These are phyloP conservation scores for Cenchrus americanus DNA, from an alignment of 176 grass and related monocot genomes.

Conservation along the genomic window DNA sequence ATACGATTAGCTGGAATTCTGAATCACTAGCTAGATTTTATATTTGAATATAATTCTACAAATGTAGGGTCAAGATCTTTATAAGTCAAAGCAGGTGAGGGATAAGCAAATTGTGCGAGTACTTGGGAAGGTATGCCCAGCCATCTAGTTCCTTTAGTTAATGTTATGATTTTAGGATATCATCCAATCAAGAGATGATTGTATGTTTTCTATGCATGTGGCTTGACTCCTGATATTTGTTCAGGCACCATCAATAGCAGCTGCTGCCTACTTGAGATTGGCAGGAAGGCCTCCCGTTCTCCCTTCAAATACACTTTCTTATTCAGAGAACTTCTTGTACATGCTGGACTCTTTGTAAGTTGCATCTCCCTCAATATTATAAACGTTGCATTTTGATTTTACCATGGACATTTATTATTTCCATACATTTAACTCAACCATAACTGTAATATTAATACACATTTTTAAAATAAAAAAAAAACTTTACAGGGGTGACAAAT, in stretches of 20 bases:
- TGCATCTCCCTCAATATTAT: neutral
- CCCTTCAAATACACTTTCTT: conserved; percentile 88
- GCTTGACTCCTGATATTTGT: conserved; percentile 1
- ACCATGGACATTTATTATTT: conserved; percentile 7
- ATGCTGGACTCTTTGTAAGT: conserved; percentile 98
- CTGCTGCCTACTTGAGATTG: conserved; percentile 92
- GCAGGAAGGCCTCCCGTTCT: conserved; percentile 85
- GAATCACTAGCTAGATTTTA: neutral
- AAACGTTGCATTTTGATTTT: conserved; percentile 1
- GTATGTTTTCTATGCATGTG: conserved; percentile 13
- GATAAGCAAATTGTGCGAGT: conserved; percentile 95
- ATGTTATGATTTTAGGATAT: neutral
- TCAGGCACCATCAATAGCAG: conserved; percentile 87
- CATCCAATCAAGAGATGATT: neutral
- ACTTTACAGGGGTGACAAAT: conserved; percentile 70
- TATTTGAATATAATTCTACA: conserved; percentile 27
- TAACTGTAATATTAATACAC: conserved; percentile 6
- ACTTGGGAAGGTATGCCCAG: conserved; percentile 82
- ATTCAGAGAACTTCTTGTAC: conserved; percentile 95
- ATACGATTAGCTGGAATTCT: neutral
- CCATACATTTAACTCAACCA: neutral
- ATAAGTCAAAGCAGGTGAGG: conserved; percentile 84
- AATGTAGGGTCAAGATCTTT: conserved; percentile 90
- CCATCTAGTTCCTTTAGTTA: conserved; percentile 27
- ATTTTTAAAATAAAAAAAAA: conserved; percentile 27